Percentiles rank a stretch among this genome's conserved stretches.
Evolutionary conservation across 805 yeast genomes (phyloP).

Genomic region (Candida ovalis): DNA sequence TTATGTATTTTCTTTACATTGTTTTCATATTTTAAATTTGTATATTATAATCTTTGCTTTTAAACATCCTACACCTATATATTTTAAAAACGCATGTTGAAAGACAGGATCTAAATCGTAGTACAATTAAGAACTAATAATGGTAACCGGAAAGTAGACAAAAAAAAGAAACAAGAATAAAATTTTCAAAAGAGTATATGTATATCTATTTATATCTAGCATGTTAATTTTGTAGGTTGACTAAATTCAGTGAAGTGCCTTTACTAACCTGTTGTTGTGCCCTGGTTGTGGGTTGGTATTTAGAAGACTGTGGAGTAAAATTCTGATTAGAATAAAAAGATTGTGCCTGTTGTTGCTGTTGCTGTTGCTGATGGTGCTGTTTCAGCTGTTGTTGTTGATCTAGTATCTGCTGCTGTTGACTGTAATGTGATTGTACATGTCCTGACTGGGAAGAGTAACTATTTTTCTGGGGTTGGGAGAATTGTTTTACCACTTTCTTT

Average conservation of each 20-base stretch:
- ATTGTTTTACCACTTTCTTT: not conserved
- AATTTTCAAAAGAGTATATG: not conserved
- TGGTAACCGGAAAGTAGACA: not conserved
- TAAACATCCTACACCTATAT: no score
- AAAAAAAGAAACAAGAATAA: not conserved
- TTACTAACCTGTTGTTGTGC: slow-evolving; percentile 29
- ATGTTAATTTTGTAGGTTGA: slow-evolving; percentile 18
- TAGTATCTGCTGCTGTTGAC: not conserved
- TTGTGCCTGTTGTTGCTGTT: slow-evolving; percentile 1
- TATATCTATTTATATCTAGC: not conserved
- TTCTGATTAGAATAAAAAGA: slow-evolving; percentile 1
- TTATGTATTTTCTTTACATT: not conserved
- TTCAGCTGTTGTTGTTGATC: slow-evolving; percentile 8
- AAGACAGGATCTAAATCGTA: not conserved
- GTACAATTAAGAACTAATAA: not conserved
- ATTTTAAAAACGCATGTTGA: no score
- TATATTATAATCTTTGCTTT: not conserved
- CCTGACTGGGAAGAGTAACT: not conserved
- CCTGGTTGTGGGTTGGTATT: slow-evolving; percentile 28
- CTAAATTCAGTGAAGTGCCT: slow-evolving; percentile 18
- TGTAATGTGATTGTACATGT: not conserved
- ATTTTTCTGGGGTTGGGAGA: slow-evolving; percentile 5
- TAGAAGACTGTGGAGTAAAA: slow-evolving; percentile 4
- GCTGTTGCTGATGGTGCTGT: slow-evolving; percentile 1
- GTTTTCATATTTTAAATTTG: not conserved